phyloP scores from a whole-genome alignment of 129 eudicot genomes.

The Helianthus tuberosus region DNA sequence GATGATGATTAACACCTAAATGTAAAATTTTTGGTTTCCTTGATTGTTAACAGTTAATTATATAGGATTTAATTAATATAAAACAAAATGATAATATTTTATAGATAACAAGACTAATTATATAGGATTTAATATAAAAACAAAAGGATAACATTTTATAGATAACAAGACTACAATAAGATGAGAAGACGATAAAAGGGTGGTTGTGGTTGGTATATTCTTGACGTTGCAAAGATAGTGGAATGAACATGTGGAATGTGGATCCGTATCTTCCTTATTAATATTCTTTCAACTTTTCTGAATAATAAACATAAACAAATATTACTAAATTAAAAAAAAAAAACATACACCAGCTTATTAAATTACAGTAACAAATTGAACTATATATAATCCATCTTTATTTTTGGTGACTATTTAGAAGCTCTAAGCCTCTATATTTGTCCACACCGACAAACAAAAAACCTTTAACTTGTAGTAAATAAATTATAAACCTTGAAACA shows the following conservation, averaged over 20 bases:
- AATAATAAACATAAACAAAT: not conserved
- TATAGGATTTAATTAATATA: not conserved
- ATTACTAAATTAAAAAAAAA: not conserved
- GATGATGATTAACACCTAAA: not conserved
- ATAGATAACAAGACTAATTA: not conserved
- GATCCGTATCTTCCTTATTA: not conserved
- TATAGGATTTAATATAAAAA: not conserved
- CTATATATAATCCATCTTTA: too few relatives aligned
- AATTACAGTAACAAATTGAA: too few relatives aligned
- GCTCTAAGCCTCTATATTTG: too few relatives aligned
- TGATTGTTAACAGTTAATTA: not conserved
- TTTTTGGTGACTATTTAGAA: too few relatives aligned
- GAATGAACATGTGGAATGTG: conserved; percentile 30
- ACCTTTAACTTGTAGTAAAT: too few relatives aligned
- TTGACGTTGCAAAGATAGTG: conserved; percentile 16
- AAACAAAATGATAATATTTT: not conserved
- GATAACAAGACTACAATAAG: conserved; percentile 2
- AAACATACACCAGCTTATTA: too few relatives aligned
- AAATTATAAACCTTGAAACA: too few relatives aligned
- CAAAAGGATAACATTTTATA: not conserved
- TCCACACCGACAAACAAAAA: too few relatives aligned
- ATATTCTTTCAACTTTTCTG: not conserved
- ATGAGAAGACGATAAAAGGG: conserved; percentile 8
- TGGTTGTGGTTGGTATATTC: conserved; percentile 28
- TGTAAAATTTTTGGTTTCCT: not conserved